Evolutionary conservation across 208 protist species (phyloP), one percentile per base, ranked within the genome.

Genomic region (Trypanosoma caninum): DNA sequence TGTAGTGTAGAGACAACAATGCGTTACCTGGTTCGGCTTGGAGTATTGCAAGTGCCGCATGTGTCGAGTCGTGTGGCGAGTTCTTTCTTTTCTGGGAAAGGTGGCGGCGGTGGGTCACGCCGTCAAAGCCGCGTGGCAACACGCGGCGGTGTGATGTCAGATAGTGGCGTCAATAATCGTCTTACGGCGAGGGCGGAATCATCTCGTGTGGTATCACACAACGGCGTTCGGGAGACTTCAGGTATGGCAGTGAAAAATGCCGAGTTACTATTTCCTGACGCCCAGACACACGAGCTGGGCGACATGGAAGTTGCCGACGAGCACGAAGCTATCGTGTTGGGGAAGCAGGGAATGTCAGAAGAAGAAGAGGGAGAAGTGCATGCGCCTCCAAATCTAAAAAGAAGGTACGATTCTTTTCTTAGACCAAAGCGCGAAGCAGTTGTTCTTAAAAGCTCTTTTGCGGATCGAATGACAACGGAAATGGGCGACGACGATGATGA

Each of bases 381-480:
- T 6, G 47, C 59, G 13, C 71, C 52, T 13, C 77, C 78, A 31
- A 80, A 76, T 44, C 61, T 78, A 22, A 89, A 89, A 64, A 85
- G 74, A 69, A 57, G 72, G 38, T 90, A 88, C 66, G 59, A 73
- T 25, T 53, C 58, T 53, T 69, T 80, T 23, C 65, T 78, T 67
- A 64, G 76, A 47, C 69, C 74, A n/a, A 79, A 75, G 64, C 33
- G 58, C 2, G 58, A 85, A 55, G 65, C 67, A 13, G 69, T 89
- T 11, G 58, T 68, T 33, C 87, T 91, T 46, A 84, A 72, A 22
- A 89, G 69, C 62, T 79, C 71, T 33, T 91, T 91, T 59, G 35
- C 69, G 35, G 35, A 48, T 42, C 37, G 41, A 2, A 35, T 40
- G 41, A 0, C 37, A 23, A 9, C 23, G 14, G 63, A 70, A 28